Evolutionary conservation across 805 yeast genomes (phyloP), one percentile per base, ranked within the genome.

Genomic region (Candida alai): DNA sequence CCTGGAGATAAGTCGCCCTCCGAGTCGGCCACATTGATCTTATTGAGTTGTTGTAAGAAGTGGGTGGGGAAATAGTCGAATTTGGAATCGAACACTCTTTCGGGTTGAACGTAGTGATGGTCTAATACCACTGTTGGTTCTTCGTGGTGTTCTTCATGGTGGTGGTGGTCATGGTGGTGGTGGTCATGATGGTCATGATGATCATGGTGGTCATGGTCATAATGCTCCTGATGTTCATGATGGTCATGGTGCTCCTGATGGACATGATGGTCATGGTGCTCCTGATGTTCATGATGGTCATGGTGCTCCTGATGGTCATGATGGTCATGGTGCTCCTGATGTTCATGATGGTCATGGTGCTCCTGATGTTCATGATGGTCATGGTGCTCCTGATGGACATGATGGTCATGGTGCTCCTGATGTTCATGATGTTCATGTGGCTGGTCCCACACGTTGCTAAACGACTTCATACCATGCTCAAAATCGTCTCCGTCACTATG

Each of bases 51-150:
- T 33, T 42, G 42, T 23, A 51, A 36, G 16, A 39, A 25, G 36
- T 61, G 68, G 16, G 46, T 44, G 2, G 65, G 66, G 25, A 37
- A 39, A 35, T 54, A 61, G 39, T 63, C 64, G 7, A 42, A 37
- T 12, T 34, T 35, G 19, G 47, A 45, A 22, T 53, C 54, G 37
- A 62, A 62, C 2, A 51, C 57, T 18, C 68, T 39, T 36, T 62
- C 68, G 3, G 64, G 51, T 23, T 33, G 32, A 32, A 43, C 46
- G 27, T 38, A 40, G 26, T 39, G 40, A 33, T 48, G 51, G 16
- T 32, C 36, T 14, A 27, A 37, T 15, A 29, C 24, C 13, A 19
- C 21, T 7, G 7, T 23, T 4, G 34, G 27, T 21, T 32, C 35
- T 24, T 15, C 21, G 19, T 12, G 18, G 15, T 19, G 21, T 19